These are phyloP conservation scores for Neofusicoccum sp. DNA, from an alignment of 2,329 filamentous ascomycete species.

Conservation along the genomic window DNA sequence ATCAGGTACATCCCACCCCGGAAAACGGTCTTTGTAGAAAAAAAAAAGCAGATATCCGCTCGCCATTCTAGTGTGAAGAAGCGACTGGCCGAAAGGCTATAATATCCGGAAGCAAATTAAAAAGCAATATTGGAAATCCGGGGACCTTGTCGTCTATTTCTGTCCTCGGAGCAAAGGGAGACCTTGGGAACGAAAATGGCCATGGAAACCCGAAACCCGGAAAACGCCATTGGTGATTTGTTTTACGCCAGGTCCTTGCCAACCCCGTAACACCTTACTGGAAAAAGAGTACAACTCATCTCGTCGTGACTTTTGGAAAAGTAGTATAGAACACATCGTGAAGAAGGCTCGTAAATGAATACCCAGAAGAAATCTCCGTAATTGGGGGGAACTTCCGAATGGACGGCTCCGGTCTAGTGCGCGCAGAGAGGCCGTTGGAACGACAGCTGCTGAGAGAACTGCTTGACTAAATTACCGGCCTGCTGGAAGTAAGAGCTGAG, in stretches of 20 bases:
- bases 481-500: constrained; percentile 40
- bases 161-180: background rate
- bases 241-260: constrained; percentile 6
- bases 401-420: constrained; percentile 27
- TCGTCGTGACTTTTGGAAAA: constrained; percentile 37
- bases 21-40: background rate
- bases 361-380: constrained; percentile 21
- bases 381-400: background rate
- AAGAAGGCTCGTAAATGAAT: constrained; percentile 27
- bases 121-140: constrained; percentile 7
- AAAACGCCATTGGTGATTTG: constrained; percentile 8
- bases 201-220: background rate
- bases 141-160: constrained; percentile 3
- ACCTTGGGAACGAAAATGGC: too few species aligned
- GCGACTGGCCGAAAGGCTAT: background rate
- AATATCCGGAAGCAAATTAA: constrained; percentile 1
- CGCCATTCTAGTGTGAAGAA: constrained; percentile 5
- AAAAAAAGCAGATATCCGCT: constrained; percentile 15
- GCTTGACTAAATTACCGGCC: constrained; percentile 40
- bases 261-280: constrained; percentile 18
- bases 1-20: constrained; percentile 5
- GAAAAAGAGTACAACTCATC: constrained; percentile 27
- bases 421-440: constrained; percentile 41
- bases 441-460: constrained; percentile 30
- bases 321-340: constrained; percentile 32